These are phyloP conservation scores for Fusarium coicis DNA, from an alignment of 2,329 filamentous ascomycete genomes.

Conservation along the genomic window DNA sequence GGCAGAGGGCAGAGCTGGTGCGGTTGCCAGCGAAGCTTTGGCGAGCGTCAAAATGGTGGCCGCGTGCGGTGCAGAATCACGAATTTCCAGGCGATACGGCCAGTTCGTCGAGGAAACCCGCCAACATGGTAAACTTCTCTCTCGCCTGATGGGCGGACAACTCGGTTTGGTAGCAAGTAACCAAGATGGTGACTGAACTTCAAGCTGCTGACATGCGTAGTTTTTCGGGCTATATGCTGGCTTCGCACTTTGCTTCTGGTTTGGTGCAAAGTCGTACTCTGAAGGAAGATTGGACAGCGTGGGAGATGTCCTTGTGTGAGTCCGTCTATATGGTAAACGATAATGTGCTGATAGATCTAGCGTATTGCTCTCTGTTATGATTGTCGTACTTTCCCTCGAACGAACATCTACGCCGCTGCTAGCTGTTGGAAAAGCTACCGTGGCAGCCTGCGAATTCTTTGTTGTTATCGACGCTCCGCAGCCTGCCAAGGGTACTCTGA, in stretches of 20 bases:
- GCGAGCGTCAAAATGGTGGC: constrained; percentile 69
- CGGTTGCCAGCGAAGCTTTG: constrained; percentile 71
- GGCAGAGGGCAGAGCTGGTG: constrained; percentile 66
- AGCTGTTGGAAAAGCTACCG: constrained; percentile 66
- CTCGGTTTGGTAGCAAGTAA: constrained; percentile 56
- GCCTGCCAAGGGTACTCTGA: constrained; percentile 50
- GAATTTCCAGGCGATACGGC: constrained; percentile 64
- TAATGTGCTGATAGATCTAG: constrained; percentile 32
- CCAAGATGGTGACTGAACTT: not conserved
- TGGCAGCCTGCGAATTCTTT: constrained; percentile 69
- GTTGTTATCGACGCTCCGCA: constrained; percentile 62
- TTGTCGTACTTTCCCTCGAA: constrained; percentile 67
- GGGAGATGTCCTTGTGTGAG: constrained; percentile 66
- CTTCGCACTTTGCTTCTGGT: constrained; percentile 72
- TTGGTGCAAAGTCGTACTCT: constrained; percentile 63
- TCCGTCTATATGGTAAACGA: not conserved
- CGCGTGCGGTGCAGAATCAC: constrained; percentile 69
- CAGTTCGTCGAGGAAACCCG: constrained; percentile 66
- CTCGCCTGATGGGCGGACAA: constrained; percentile 63
- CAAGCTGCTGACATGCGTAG: constrained; percentile 36
- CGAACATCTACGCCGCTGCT: constrained; percentile 67
- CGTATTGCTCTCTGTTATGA: constrained; percentile 68
- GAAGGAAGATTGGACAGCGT: constrained; percentile 60
- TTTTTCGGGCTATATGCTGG: constrained; percentile 65
- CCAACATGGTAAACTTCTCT: constrained; percentile 58